Base-by-base conservation (phyloP, 305 asterid genomes). In the Rubia tinctorum region DNA sequence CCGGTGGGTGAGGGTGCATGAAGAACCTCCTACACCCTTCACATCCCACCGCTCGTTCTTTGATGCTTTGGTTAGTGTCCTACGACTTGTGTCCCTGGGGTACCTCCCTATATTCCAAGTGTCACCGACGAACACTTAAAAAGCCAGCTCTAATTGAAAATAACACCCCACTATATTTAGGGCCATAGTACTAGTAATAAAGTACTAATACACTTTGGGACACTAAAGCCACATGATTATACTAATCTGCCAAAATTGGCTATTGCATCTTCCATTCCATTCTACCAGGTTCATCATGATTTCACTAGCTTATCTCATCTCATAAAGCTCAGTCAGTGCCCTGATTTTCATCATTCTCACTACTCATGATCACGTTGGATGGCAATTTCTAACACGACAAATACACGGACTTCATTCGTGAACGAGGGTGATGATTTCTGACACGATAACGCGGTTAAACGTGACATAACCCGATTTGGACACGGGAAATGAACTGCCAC, bases 51-150 rank as follows among this genome's bases (percentile, higher is more conserved):
- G 56, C 66, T 76, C 63, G 49, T 68, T 25, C 53, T 2, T 75
- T 14, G 49, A 40, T 68, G 30, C 61, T 8, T 51, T 15, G 45
- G n/a, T 42, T 66, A n/a, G 47, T 42, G 37, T 37, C 49, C 37
- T 59, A 59, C 7, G 65, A 59, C 65, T 59, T 0, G 60, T 55
- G 60, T 55, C 65, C 23, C 39, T 9, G 37, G 65, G 65, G 39
- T 76, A 61, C 79, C 74, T 69, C 61, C 37, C 75, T 7, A 27
- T 56, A 11, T 45, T 56, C 68, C 39, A 0, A 76, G 66, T 45
- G 71, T 27, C 79, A 76, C 79, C 79, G 79, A 76, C 79, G 71
- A 51, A 51, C 58, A 14, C 58, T 51, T 15, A 30, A 43, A 37
- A 17, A 53, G 64, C 45, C 47, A 63, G 66, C 77, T 30, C 15